A percentile compares a stretch with the other conserved stretches of the same genome.
These are phyloP conservation scores for Claviceps africana DNA, from an alignment of 2,329 filamentous ascomycete species.

Conservation along the genomic window DNA sequence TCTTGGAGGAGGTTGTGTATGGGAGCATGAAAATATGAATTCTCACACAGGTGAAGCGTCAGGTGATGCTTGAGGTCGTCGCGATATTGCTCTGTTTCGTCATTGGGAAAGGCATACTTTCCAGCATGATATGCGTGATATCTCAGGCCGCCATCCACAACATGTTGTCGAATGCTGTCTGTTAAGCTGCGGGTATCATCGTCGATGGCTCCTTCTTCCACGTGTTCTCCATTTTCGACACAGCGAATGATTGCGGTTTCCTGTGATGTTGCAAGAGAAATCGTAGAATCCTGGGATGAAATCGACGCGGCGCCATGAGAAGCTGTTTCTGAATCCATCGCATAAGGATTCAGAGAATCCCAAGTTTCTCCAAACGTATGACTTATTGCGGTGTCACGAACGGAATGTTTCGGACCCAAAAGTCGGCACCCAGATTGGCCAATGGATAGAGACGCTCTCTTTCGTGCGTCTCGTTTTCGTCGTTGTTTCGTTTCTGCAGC, in stretches of 20 bases:
- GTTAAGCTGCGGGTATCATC: slow-evolving; percentile 27
- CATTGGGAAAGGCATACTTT: slow-evolving; percentile 29
- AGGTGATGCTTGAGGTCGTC: slow-evolving; percentile 28
- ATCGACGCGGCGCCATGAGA: neutral
- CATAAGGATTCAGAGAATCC: neutral
- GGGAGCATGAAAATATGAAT: slow-evolving; percentile 30
- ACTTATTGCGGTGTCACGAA: neutral
- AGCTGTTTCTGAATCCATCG: neutral
- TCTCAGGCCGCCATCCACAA: slow-evolving; percentile 25
- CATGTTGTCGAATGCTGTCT: slow-evolving; percentile 28
- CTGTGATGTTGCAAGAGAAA: slow-evolving; percentile 18
- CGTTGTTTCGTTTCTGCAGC: neutral
- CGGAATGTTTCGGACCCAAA: neutral
- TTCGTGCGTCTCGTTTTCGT: neutral
- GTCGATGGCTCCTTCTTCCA: slow-evolving; percentile 9
- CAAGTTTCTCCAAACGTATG: neutral
- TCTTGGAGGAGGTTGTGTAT: slow-evolving; percentile 22
- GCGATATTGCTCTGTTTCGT: slow-evolving; percentile 27
- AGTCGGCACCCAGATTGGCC: neutral
- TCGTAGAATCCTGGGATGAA: slow-evolving; percentile 7
- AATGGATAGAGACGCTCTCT: neutral
- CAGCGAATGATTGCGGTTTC: slow-evolving; percentile 18
- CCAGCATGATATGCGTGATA: slow-evolving; percentile 29
- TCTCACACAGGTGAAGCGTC: slow-evolving; percentile 24
- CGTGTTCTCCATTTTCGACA: slow-evolving; percentile 20